Evolutionary conservation across 2,329 filamentous ascomycete genomes (phyloP), one percentile per base, ranked within the genome.

Genomic region (Penicillium sp.): DNA sequence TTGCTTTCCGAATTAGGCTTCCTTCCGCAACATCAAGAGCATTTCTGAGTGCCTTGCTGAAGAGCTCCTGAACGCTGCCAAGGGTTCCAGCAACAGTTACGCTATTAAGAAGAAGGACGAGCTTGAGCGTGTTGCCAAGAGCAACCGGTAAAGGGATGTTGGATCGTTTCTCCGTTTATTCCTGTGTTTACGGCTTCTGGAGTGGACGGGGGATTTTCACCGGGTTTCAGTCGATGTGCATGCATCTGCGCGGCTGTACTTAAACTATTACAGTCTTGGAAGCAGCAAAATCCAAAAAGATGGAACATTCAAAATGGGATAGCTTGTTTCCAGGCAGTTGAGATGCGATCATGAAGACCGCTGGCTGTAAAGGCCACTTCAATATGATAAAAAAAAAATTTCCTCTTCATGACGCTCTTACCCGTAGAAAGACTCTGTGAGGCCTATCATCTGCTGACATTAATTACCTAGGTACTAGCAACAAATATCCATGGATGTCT

Each of bases 71-170:
- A 98, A 98, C 81, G 93, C 93, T 70, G 93, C 93, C 73, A 98
- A 98, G 87, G 92, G 92, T 68, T 93, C 85, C 83, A 93, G 85
- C 77, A 98, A 98, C 88, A 95, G 89, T 60, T 98, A 96, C 73
- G 92, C 93, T 67, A 98, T 98, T 84, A 98, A 98, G 88, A 98
- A 98, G 88, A 98, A 98, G 90, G 92, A 98, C 74, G 93, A 98
- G 85, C 76, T 98, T 77, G 92, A 98, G 85, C 92, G 92, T 92
- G 92, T 98, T 65, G 92, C 92, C 76, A 98, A 98, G 87, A 87
- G 81, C 82, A 98, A 98, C 84, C 86, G 92, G 84, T 98, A 96
- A 89, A 89, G 51, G 51, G 57, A 51, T 60, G 47, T 57, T 60
- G 54, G 56, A 52, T 52, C 50, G 56, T 52, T 60, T 65, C 55